These are phyloP conservation scores for Pythium utonaiense DNA, from an alignment of 352 stramenopile species.

Conservation along the genomic window DNA sequence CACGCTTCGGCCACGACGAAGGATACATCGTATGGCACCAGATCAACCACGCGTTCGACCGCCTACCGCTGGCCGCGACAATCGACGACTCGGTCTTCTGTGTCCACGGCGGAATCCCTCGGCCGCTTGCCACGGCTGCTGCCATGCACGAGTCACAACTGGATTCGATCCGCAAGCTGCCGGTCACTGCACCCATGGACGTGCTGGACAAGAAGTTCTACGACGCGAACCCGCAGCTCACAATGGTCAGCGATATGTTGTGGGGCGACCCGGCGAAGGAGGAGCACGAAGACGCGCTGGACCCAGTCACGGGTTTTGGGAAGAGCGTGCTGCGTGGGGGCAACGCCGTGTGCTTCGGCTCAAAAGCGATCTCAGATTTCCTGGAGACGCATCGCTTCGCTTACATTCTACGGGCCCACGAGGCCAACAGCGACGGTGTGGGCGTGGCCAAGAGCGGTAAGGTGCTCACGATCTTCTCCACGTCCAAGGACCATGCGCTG, in stretches of 20 bases:
- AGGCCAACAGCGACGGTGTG: slow-evolving; percentile 84
- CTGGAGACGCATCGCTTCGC: slow-evolving; percentile 48
- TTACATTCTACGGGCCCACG: slow-evolving; percentile 72
- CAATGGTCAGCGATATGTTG: slow-evolving; percentile 64
- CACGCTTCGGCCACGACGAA: slow-evolving; percentile 42
- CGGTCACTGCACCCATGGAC: slow-evolving; percentile 32
- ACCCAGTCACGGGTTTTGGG: slow-evolving; percentile 65
- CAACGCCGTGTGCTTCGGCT: slow-evolving; percentile 74
- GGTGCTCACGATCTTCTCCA: slow-evolving; percentile 71
- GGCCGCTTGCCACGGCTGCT: neutral
- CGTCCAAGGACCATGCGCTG: slow-evolving; percentile 66
- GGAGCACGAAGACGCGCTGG: slow-evolving; percentile 29
- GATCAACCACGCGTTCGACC: slow-evolving; percentile 56
- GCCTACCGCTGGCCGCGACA: slow-evolving; percentile 73
- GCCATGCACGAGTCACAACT: slow-evolving; percentile 12
- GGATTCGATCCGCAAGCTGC: slow-evolving; percentile 51
- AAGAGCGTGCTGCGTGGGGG: slow-evolving; percentile 43
- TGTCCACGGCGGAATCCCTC: slow-evolving; percentile 46
- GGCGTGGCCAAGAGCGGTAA: slow-evolving; percentile 46
- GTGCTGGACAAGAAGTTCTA: slow-evolving; percentile 41
- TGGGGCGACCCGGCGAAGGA: slow-evolving; percentile 44
- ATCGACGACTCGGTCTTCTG: slow-evolving; percentile 81
- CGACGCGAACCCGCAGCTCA: slow-evolving; percentile 28
- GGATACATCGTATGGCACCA: slow-evolving; percentile 87
- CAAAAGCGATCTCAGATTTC: slow-evolving; percentile 57